These are phyloP conservation scores for Candida ortonii DNA, from an alignment of 805 yeast genomes.

Conservation along the genomic window DNA sequence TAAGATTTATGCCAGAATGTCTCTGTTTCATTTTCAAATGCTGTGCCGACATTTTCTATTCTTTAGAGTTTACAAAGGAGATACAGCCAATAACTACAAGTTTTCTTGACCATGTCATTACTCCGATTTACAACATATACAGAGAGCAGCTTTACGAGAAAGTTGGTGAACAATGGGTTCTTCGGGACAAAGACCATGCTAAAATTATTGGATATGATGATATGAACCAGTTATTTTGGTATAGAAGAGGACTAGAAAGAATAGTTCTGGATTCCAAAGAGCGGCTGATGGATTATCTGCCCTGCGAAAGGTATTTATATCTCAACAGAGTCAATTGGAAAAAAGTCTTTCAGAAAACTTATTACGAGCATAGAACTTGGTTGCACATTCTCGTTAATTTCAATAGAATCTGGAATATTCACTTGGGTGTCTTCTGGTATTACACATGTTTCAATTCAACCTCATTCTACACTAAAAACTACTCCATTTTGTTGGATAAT, in stretches of 20 bases:
- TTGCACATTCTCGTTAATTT: slow-evolving; percentile 69
- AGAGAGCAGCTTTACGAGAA: slow-evolving; percentile 51
- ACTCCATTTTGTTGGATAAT: slow-evolving; percentile 51
- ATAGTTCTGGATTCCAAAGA: slow-evolving; percentile 45
- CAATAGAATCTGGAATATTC: slow-evolving; percentile 78
- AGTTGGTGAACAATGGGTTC: slow-evolving; percentile 42
- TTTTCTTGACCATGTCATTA: slow-evolving; percentile 65
- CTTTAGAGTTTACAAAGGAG: slow-evolving; percentile 39
- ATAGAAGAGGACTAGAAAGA: slow-evolving; percentile 61
- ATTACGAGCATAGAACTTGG: slow-evolving; percentile 74
- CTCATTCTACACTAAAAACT: slow-evolving; percentile 59
- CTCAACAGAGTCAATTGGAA: slow-evolving; percentile 63
- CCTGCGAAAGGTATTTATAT: slow-evolving; percentile 52
- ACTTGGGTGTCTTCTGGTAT: slow-evolving; percentile 72
- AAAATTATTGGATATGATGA: slow-evolving; percentile 83
- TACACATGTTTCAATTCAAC: slow-evolving; percentile 69
- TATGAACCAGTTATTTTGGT: slow-evolving; percentile 86
- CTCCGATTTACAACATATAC: slow-evolving; percentile 68
- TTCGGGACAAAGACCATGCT: slow-evolving; percentile 61
- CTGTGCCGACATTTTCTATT: slow-evolving; percentile 63
- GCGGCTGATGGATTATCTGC: slow-evolving; percentile 50
- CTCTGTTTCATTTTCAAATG: slow-evolving; percentile 81
- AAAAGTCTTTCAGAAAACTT: slow-evolving; percentile 69
- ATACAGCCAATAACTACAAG: slow-evolving; percentile 32
- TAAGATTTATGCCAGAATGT: slow-evolving; percentile 88